These are phyloP conservation scores for Sphagnum contortum DNA, from an alignment of 225 moss, liverwort and hornwort genomes.

Conservation along the genomic window DNA sequence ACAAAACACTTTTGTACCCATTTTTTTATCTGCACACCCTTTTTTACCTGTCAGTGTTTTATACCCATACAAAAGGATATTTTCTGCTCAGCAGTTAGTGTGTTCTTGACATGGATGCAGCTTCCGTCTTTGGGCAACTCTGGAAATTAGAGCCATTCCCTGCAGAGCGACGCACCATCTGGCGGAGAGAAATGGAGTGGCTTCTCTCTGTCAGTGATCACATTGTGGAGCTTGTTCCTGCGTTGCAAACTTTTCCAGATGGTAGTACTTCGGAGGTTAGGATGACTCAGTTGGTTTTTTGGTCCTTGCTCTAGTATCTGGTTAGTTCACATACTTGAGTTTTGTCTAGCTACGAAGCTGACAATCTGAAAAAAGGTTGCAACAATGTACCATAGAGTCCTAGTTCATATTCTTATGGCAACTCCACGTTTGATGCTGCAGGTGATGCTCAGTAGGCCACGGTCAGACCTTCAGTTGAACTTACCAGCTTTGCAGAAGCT, in stretches of 20 bases:
- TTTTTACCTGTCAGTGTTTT: too few relatives aligned
- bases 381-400: too few relatives aligned
- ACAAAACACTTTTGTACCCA: too few relatives aligned
- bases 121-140: constrained; percentile 91
- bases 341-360: too few relatives aligned
- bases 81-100: constrained; percentile 4
- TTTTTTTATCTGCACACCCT: too few relatives aligned
- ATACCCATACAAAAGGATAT: not conserved
- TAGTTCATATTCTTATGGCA: too few relatives aligned
- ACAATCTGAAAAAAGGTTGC: too few relatives aligned
- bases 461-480: constrained; percentile 82
- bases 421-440: constrained; percentile 7
- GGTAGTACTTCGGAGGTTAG: constrained; percentile 72
- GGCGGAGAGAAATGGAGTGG: constrained; percentile 99
- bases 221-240: constrained; percentile 94
- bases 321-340: not conserved
- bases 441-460: constrained; percentile 93
- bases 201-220: constrained; percentile 91
- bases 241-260: constrained; percentile 74
- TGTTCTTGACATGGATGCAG: constrained; percentile 16
- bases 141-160: constrained; percentile 95
- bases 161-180: constrained; percentile 75
- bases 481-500: constrained; percentile 92
- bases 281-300: too few relatives aligned
- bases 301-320: not conserved